Conservation (phyloP, 2,329 filamentous ascomycete species). For the Botrytis deweyae region DNA sequence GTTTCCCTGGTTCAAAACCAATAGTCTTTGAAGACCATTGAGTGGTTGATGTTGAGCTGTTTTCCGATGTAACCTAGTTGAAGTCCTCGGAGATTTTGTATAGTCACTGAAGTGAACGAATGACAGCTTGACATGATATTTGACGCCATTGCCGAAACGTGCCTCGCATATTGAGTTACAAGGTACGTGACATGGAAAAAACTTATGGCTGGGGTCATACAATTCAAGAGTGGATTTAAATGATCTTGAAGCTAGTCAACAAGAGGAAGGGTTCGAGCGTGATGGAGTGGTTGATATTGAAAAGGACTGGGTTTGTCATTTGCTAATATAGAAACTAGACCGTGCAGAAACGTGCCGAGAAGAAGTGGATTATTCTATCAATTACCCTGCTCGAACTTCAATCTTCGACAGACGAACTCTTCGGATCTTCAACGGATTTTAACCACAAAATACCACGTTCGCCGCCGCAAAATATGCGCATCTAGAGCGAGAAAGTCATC, state of each 20-base stretch:
- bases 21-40: background rate
- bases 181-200: conserved; percentile 15
- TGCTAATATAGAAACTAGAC: background rate
- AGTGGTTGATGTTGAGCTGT: conserved; percentile 14
- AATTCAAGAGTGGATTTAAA: conserved; percentile 13
- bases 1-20: background rate
- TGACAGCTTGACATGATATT: conserved; percentile 17
- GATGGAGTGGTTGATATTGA: conserved; percentile 14
- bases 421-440: conserved; percentile 12
- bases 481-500: background rate
- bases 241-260: background rate
- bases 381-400: background rate
- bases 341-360: conserved; percentile 15
- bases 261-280: conserved; percentile 6
- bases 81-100: conserved; percentile 17
- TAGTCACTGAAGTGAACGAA: conserved; percentile 15
- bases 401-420: conserved; percentile 11
- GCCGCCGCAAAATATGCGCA: conserved; percentile 3
- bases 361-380: conserved; percentile 8
- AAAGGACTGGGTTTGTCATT: background rate
- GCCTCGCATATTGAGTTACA: conserved; percentile 16
- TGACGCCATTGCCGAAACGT: conserved; percentile 25
- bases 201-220: conserved; percentile 2
- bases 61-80: conserved; percentile 7
- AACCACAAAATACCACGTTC: conserved; percentile 17